Evolutionary conservation across 176 grass and related monocot species (phyloP), one percentile per base, ranked within the genome.

Genomic region (Poa annua): DNA sequence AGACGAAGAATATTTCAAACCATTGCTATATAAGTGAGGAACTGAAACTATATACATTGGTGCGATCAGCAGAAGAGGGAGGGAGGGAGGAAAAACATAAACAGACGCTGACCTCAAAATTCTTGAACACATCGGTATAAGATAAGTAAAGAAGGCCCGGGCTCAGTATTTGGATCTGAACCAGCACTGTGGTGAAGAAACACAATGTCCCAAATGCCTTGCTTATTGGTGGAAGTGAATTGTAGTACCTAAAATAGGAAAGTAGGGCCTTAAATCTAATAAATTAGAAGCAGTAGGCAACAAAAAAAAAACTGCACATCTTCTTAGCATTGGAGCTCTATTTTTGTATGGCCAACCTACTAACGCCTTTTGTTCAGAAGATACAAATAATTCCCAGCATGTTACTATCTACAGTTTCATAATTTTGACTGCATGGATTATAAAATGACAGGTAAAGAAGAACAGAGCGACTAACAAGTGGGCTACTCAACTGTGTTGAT

Each of bases 201-300:
- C 95, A 97, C 59, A 88, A 66, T 81, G 92, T 94, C 38, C 92
- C 92, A 79, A 84, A 97, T 70, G 95, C 92, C 90, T 94, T 97
- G 78, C 90, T 89, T 82, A 97, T 88, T 26, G 95, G 92, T 74
- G 92, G 94, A 94, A 97, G 94, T 29, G 94, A 94, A 64, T 94
- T 92, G 84, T 97, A 97, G 88, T 88, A 97, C 87, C 92, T 97
- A 92, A 49, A 85, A 85, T 41, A 81, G 64, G 32, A 75, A 83
- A 79, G 22, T 20, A 68, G 79, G 74, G 19, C 29, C 73, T 25
- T 12, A 71, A 15, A 20, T 32, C 41, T 51, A 56, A 13, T 11
- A 53, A 77, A 47, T 59, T 26, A 77, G 34, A 14, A 59, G 26
- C 65, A 63, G 20, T 32, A 21, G n/a, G 45, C 3, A 22, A 75